A percentile compares a stretch with the other conserved stretches of the same genome.
These are phyloP conservation scores for Zarea fungicola DNA, from an alignment of 2,329 filamentous ascomycete genomes.

Conservation along the genomic window DNA sequence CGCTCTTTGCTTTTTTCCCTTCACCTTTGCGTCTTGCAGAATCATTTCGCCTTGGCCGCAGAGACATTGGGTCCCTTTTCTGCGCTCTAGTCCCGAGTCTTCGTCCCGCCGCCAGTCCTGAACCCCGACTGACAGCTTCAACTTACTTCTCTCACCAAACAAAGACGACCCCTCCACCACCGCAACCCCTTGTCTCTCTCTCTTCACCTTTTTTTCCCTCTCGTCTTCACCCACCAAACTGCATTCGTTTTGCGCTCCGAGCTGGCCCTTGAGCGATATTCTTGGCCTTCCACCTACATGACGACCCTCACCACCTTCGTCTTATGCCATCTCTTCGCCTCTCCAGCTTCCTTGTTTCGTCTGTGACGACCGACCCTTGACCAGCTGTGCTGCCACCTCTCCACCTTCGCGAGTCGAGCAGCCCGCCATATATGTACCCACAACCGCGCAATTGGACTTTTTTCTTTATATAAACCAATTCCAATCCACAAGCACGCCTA, in stretches of 20 bases:
- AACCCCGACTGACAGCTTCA: background rate
- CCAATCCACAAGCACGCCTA: background rate
- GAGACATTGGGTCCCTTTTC: background rate
- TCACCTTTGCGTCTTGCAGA: background rate
- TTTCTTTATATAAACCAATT: background rate
- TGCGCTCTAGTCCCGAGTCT: background rate
- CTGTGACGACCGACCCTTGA: conserved; percentile 5
- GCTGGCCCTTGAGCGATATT: conserved; percentile 7
- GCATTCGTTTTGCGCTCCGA: conserved; percentile 4
- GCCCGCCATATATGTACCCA: background rate
- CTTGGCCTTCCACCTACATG: background rate
- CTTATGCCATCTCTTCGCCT: background rate
- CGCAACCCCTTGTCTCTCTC: too few relatives aligned
- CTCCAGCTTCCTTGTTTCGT: background rate
- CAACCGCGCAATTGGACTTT: conserved; percentile 6
- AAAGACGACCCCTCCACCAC: conserved; percentile 11
- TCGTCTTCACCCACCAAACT: background rate
- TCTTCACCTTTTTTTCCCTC: conserved; percentile 10
- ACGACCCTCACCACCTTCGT: background rate
- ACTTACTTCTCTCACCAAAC: conserved; percentile 4
- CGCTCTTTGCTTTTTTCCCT: background rate
- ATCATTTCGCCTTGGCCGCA: background rate
- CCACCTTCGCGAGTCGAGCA: background rate
- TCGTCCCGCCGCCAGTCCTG: background rate
- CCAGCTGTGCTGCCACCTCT: conserved; percentile 1